A percentile compares a stretch with the other conserved stretches of the same genome.
These are phyloP conservation scores for Dittrichia graveolens DNA, from an alignment of 129 eudicot genomes.

Conservation along the genomic window DNA sequence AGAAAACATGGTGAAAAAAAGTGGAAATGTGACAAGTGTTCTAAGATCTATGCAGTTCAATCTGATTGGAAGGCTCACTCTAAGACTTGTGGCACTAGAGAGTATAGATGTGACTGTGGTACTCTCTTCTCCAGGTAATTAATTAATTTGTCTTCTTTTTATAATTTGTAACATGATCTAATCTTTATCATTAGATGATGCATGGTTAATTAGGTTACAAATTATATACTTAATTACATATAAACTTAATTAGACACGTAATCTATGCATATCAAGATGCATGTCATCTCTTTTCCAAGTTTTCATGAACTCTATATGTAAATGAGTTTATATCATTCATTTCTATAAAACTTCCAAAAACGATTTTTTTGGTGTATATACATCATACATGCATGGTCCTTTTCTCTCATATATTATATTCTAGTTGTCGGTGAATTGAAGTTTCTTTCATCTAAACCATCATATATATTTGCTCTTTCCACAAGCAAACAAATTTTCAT, in stretches of 20 bases:
- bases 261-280: background rate
- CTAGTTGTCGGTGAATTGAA: background rate
- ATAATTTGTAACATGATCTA: background rate
- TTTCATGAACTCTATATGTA: background rate
- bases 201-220: background rate
- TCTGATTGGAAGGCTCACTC: conserved; percentile 97
- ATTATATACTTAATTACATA: background rate
- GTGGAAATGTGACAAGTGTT: conserved; percentile 89
- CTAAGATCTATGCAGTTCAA: conserved; percentile 91
- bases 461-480: background rate
- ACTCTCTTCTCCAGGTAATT: conserved; percentile 84
- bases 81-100: conserved; percentile 90
- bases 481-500: conserved; percentile 1
- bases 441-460: background rate
- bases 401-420: background rate
- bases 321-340: background rate
- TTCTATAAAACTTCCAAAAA: background rate
- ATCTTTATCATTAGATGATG: background rate
- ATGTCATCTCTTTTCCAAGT: background rate
- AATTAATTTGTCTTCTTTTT: background rate
- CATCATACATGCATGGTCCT: background rate
- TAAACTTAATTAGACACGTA: background rate
- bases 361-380: conserved; percentile 1
- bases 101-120: conserved; percentile 94
- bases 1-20: conserved; percentile 93